Base-by-base conservation (phyloP, 106 monocot species). In the Hemerocallis citrina region DNA sequence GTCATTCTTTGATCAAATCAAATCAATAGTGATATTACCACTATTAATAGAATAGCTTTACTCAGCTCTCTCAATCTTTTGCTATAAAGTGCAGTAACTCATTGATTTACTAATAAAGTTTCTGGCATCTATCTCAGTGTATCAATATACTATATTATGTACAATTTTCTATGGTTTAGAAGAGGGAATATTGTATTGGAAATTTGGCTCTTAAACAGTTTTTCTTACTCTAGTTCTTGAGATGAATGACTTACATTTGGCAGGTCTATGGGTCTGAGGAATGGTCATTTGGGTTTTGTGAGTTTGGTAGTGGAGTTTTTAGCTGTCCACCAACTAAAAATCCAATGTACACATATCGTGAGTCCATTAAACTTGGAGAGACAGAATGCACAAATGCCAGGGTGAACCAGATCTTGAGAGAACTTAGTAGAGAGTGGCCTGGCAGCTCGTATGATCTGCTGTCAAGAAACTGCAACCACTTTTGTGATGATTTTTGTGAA, bases 231-330 rank as follows among this genome's bases (percentile, higher is more conserved):
- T 57, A 21, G 7, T 8, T 57, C 5, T 34, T 57, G 29, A 43
- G n/a, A n/a, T 35, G 16, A 13, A 31, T 63, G n/a, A 63, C n/a
- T 16, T 63, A 10, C 67, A 14, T 49, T 48, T 37, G 16, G 7
- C 68, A 79, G 79, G 79, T 79, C 23, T 73, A 74, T 73, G 79
- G 68, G 31, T 47, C 74, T 48, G 74, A 75, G 62, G 79, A 80
- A 63, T 80, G 79, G 74, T 80, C 79, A 20, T 80, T 80, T 71
- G 74, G 79, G 3, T 80, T 61, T 55, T 80, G 79, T 41, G 66
- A 80, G 46, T 46, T 75, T 66, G 79, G 79, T 55, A 75, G 65
- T 30, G 79, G 79, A 47, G 66, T 75, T 22, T 80, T 75, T 59
- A 80, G 61, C n/a, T 80, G 79, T 46, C 70, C 55, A 48, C 66